Evolutionary conservation across 2,329 filamentous ascomycete genomes (phyloP), one percentile per base, ranked within the genome.

Genomic region (Cyphellophora europaea): DNA sequence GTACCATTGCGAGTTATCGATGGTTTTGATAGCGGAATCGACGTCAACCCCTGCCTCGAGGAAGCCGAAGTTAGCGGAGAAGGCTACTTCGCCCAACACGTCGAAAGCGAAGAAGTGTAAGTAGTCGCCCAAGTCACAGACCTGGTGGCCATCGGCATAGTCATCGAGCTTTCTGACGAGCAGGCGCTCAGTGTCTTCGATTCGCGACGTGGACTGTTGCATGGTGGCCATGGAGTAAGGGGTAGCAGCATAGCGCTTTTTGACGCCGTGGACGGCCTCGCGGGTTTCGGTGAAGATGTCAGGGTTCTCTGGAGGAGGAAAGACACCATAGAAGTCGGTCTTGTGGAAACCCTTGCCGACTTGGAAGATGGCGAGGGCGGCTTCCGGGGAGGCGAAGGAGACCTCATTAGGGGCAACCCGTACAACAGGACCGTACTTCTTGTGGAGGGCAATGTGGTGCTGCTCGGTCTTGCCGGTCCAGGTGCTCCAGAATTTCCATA

Each of bases 231-330:
- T 37, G 28, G 47, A 51, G 37, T 50, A 56, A 5, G 51, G 47
- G n/a, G 47, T 51, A 2, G 50, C 50, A 4, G 52, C 46, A 41
- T 47, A 43, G 69, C 66, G 48, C 72, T 73, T 74, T 60, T 72
- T 72, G 40, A 62, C 58, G 0, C 68, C 67, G 49, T 74, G 71
- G n/a, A 69, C 64, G 5, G 64, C 58, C 52, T 73, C 69, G 35
- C 68, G 58, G 11, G 59, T 65, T 50, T 74, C 70, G 27, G 71
- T 73, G 53, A 74, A 74, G 49, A 74, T 72, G 40, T 74, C 70
- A 5, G 70, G 69, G 53, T 73, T 72, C 53, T 71, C 67, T 0
- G 67, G 63, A 3, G 70, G 70, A 18, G 69, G 69, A 47, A 74
- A 74, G 5, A 74, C 69, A 25, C 51, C 56, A 48, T 72, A 72